These are phyloP conservation scores for Aspergillus olivimuriae DNA, from an alignment of 495 filamentous ascomycete genomes.

Conservation along the genomic window DNA sequence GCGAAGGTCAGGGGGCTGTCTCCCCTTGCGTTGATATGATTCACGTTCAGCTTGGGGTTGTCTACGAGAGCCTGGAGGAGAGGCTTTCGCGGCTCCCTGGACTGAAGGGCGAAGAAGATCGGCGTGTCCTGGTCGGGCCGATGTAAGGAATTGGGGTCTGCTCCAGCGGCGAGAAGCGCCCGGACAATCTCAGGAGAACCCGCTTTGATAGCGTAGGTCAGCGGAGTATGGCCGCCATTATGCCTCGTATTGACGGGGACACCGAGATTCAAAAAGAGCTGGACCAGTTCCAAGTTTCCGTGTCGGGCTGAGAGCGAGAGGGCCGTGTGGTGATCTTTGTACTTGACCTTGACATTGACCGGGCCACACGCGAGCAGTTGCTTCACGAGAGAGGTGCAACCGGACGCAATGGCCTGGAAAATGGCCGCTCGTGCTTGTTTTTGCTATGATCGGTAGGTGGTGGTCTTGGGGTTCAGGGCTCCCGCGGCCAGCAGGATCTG, in stretches of 20 bases:
- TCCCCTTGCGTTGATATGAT: background rate
- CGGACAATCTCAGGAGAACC: background rate
- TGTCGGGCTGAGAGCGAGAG: background rate
- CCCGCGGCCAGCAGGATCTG: background rate
- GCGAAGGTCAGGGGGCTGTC: background rate
- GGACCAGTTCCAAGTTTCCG: background rate
- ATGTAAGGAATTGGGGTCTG: background rate
- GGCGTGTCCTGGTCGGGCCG: background rate
- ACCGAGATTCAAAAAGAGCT: background rate
- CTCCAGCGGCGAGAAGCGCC: background rate
- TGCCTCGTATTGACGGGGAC: background rate
- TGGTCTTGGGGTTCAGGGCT: background rate
- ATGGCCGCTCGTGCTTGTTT: background rate
- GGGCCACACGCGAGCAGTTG: background rate
- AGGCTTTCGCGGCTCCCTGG: background rate
- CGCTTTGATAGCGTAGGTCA: background rate
- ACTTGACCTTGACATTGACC: background rate
- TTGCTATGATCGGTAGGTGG: background rate
- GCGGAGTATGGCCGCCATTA: background rate
- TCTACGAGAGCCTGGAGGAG: background rate
- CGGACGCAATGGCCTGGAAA: background rate
- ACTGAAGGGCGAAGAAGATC: background rate
- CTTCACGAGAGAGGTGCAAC: background rate
- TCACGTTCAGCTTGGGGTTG: background rate
- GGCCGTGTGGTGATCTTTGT: background rate